A percentile compares a stretch with the other conserved stretches of the same genome.
Conservation (phyloP, 345 rosid genomes). For the Boechera retrofracta region DNA sequence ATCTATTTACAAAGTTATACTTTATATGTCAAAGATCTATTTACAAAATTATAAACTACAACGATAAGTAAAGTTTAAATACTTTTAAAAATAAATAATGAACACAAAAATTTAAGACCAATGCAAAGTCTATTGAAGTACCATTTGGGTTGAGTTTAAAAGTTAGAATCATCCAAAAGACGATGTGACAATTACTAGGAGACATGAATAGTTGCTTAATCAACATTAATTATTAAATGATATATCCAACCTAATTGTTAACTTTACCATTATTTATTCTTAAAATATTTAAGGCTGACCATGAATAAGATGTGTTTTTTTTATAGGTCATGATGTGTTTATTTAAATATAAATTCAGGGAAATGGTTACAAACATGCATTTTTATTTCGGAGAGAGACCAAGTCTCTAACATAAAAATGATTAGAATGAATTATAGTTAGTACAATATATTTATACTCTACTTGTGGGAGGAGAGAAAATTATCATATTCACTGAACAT, state of each 20-base stretch:
- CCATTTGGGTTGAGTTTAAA: slow-evolving; percentile 41
- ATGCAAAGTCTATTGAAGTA: slow-evolving; percentile 23
- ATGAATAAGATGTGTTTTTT: slow-evolving; percentile 21
- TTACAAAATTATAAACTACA: background rate
- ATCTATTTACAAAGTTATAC: no score
- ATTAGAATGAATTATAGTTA: background rate
- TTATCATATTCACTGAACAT: background rate
- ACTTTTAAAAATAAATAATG: background rate
- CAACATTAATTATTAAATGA: slow-evolving; percentile 1
- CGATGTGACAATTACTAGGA: slow-evolving; percentile 42
- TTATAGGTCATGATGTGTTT: slow-evolving; percentile 29
- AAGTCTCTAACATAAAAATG: background rate
- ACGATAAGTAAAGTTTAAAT: background rate
- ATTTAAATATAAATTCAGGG: slow-evolving; percentile 1
- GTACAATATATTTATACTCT: slow-evolving; percentile 3
- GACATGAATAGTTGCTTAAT: slow-evolving; percentile 39
- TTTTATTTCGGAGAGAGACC: background rate
- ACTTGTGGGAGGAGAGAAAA: slow-evolving; percentile 18
- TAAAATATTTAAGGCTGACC: slow-evolving; percentile 26
- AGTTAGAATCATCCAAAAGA: slow-evolving; percentile 18
- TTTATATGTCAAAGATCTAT: no score
- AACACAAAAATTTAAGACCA: slow-evolving; percentile 20
- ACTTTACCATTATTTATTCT: slow-evolving; percentile 14
- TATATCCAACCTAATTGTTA: slow-evolving; percentile 30
- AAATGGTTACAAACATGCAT: slow-evolving; percentile 18